phyloP scores from a whole-genome alignment of 805 yeast genomes.

The Vanderwaltozyma polyspora region DNA sequence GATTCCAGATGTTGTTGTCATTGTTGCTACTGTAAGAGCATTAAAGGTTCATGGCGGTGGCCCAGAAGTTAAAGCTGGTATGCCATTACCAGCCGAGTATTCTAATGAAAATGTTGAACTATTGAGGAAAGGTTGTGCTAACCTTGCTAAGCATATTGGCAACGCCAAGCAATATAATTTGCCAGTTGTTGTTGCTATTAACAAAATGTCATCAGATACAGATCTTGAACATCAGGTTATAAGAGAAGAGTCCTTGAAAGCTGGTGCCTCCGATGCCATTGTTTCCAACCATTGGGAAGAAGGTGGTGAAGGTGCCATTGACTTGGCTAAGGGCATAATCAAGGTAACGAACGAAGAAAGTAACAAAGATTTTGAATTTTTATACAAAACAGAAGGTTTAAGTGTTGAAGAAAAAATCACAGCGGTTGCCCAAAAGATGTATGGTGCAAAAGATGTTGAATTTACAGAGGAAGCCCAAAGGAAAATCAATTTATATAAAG shows the following conservation, averaged over 20 bases:
- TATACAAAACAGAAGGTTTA: constrained; percentile 46
- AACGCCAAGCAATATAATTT: constrained; percentile 64
- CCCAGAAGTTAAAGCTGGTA: constrained; percentile 80
- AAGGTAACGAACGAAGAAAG: constrained; percentile 42
- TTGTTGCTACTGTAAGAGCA: constrained; percentile 79
- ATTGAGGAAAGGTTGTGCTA: constrained; percentile 58
- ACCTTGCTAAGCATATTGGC: constrained; percentile 64
- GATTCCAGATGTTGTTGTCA: constrained; percentile 64
- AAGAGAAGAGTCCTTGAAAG: constrained; percentile 53
- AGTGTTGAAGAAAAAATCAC: constrained; percentile 57
- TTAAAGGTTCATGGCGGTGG: constrained; percentile 83
- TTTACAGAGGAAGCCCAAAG: constrained; percentile 56
- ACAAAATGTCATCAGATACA: constrained; percentile 66
- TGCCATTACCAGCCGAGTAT: constrained; percentile 63
- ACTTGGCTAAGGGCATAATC: constrained; percentile 60
- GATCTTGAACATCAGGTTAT: constrained; percentile 58
- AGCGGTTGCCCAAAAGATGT: constrained; percentile 62
- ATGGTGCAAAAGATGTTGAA: constrained; percentile 66
- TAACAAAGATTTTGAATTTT: constrained; percentile 35
- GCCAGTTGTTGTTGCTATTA: constrained; percentile 75
- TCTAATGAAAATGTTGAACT: constrained; percentile 59
- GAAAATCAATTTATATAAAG: constrained; percentile 55
- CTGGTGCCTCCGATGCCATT: constrained; percentile 73
- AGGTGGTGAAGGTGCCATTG: constrained; percentile 76
- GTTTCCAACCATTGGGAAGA: constrained; percentile 80